Percentiles rank a stretch among this genome's conserved stretches.
Evolutionary conservation across 1,284 basidiomycete genomes (phyloP).

Genomic region (Wolfiporia cocos): DNA sequence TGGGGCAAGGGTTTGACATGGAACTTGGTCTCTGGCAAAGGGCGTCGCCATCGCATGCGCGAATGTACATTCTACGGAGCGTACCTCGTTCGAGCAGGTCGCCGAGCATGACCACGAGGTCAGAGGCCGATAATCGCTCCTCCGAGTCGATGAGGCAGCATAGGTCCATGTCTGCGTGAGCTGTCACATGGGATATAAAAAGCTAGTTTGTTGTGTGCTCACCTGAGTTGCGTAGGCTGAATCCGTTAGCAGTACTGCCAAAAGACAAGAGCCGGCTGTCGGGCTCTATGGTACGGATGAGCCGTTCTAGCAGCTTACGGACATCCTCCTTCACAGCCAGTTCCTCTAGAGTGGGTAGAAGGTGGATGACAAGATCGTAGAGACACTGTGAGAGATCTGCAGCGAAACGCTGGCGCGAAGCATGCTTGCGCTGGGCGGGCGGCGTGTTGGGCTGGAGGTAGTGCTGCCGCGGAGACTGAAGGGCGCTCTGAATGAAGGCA

Average conservation of each 20-base stretch:
- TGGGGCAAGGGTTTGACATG: slow-evolving; percentile 95
- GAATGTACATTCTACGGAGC: too few species aligned
- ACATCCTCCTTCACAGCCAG: slow-evolving; percentile 95
- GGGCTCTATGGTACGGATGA: slow-evolving; percentile 93
- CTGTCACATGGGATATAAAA: slow-evolving; percentile 6
- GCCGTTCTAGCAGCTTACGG: slow-evolving; percentile 86
- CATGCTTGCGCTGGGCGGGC: slow-evolving; percentile 28
- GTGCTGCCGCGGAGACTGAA: slow-evolving; percentile 16
- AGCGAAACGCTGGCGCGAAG: slow-evolving; percentile 53
- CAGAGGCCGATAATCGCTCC: slow-evolving; percentile 71
- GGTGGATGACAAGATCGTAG: slow-evolving; percentile 84
- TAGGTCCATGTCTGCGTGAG: slow-evolving; percentile 99
- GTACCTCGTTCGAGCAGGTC: slow-evolving; percentile 88
- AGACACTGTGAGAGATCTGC: slow-evolving; percentile 65
- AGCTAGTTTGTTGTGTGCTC: slow-evolving; percentile 22
- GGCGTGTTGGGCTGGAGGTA: slow-evolving; percentile 20
- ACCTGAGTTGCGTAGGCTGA: slow-evolving; percentile 94
- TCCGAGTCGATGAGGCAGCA: slow-evolving; percentile 92
- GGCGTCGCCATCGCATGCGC: too few species aligned
- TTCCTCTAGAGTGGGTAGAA: slow-evolving; percentile 85
- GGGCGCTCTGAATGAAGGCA: slow-evolving; percentile 14
- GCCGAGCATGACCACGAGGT: slow-evolving; percentile 92
- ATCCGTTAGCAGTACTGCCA: slow-evolving; percentile 92
- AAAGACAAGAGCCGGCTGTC: slow-evolving; percentile 90
- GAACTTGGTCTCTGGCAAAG: slow-evolving; percentile 90